These are phyloP conservation scores for Aureobasidium sp. DNA, from an alignment of 2,329 filamentous ascomycete genomes.

Conservation along the genomic window DNA sequence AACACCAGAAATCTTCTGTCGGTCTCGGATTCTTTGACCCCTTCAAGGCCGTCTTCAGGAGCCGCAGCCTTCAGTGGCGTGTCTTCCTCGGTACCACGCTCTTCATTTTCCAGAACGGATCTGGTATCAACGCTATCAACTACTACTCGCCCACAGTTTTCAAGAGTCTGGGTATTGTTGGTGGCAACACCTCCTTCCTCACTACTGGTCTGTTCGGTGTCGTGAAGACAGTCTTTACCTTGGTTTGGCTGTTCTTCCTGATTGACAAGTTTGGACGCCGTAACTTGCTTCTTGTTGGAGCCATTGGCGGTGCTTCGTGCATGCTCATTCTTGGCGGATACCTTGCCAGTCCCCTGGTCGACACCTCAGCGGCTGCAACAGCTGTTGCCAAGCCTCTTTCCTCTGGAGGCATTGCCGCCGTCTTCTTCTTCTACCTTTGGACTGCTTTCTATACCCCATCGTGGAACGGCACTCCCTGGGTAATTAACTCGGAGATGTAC, in stretches of 20 bases:
- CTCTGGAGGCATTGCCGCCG: slow-evolving; percentile 43
- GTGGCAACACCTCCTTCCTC: slow-evolving; percentile 51
- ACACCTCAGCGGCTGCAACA: slow-evolving; percentile 23
- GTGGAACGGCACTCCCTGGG: slow-evolving; percentile 28
- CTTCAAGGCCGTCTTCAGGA: slow-evolving; percentile 14
- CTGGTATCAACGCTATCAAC: slow-evolving; percentile 16
- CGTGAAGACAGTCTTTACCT: slow-evolving; percentile 29
- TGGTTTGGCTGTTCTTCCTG: slow-evolving; percentile 32
- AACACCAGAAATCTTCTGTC: slow-evolving; percentile 31
- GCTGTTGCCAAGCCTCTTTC: slow-evolving; percentile 37
- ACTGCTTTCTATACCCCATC: slow-evolving; percentile 44
- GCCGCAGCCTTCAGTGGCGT: slow-evolving; percentile 17
- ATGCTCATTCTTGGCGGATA: slow-evolving; percentile 48
- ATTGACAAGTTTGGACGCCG: slow-evolving; percentile 34
- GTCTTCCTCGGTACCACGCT: slow-evolving; percentile 19
- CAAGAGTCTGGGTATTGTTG: slow-evolving; percentile 53
- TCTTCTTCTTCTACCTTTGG: slow-evolving; percentile 49
- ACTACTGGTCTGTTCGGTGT: slow-evolving; percentile 34
- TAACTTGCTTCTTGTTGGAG: slow-evolving; percentile 40
- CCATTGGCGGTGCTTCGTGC: slow-evolving; percentile 40
- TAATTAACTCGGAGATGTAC: slow-evolving; percentile 43
- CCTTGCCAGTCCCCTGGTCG: slow-evolving; percentile 34
- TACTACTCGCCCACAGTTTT: slow-evolving; percentile 67
- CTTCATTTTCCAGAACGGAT: slow-evolving; percentile 18
- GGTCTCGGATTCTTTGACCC: slow-evolving; percentile 16